These are phyloP conservation scores for Paracoccidioides brasiliensis DNA, from an alignment of 2,329 filamentous ascomycete species.

Conservation along the genomic window DNA sequence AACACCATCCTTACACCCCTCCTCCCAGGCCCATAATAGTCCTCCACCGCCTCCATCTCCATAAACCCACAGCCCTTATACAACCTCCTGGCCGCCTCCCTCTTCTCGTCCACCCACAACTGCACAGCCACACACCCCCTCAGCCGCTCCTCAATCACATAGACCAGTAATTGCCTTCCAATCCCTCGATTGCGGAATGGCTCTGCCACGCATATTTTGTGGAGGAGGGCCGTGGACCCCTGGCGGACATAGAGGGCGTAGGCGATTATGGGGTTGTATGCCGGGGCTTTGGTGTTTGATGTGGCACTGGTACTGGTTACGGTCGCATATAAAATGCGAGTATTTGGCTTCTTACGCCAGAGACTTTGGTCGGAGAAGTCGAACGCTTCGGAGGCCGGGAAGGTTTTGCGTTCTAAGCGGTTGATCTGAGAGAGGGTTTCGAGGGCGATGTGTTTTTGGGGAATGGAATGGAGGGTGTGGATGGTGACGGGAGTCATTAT, in stretches of 20 bases:
- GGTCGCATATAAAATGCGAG: conserved; percentile 28
- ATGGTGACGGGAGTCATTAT: conserved; percentile 12
- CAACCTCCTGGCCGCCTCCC: conserved; percentile 32
- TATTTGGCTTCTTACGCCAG: conserved; percentile 37
- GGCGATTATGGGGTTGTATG: conserved; percentile 6
- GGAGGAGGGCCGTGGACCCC: conserved; percentile 29
- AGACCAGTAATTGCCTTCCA: conserved; percentile 32
- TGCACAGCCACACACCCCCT: conserved; percentile 36
- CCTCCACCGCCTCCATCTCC: conserved; percentile 32
- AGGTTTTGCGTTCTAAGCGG: conserved; percentile 37
- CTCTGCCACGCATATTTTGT: conserved; percentile 40
- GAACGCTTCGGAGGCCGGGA: conserved; percentile 40
- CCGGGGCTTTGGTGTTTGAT: too few species aligned
- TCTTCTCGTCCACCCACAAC: conserved; percentile 40
- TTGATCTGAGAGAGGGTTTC: conserved; percentile 25
- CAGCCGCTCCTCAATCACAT: conserved; percentile 28
- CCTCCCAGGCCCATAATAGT: conserved; percentile 40
- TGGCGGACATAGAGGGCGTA: conserved; percentile 5
- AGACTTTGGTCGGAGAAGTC: conserved; percentile 33
- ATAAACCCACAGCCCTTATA: conserved; percentile 36
- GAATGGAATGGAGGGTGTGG: conserved; percentile 27
- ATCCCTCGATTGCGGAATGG: conserved; percentile 35
- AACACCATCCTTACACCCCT: conserved; percentile 35
- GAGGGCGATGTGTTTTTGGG: conserved; percentile 22
- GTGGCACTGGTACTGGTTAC: conserved; percentile 2